Percentiles rank a stretch among this genome's conserved stretches.
Evolutionary conservation across 148 eudicot genomes (phyloP).

Genomic region (Fagopyrum homotropicum): DNA sequence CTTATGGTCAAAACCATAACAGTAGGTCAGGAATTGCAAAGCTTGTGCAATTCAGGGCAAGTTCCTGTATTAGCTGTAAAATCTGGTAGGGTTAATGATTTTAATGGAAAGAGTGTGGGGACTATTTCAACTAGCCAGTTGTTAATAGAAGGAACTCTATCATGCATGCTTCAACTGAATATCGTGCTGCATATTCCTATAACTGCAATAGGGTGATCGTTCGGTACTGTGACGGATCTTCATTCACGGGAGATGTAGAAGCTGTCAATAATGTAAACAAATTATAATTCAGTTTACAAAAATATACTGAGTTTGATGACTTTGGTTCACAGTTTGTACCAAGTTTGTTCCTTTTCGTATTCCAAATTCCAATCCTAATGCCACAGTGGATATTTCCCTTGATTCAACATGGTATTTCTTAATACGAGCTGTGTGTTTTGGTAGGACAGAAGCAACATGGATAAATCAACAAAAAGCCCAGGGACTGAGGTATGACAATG

Average conservation of each 20-base stretch:
- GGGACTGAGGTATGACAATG: too few relatives aligned
- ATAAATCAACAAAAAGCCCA: too few relatives aligned
- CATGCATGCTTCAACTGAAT: not conserved
- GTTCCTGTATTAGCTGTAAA: constrained; percentile 84
- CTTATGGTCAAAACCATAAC: constrained; percentile 81
- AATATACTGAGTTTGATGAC: not conserved
- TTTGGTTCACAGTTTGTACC: not conserved
- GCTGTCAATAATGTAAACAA: constrained; percentile 68
- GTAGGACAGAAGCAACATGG: too few relatives aligned
- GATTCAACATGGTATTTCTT: too few relatives aligned
- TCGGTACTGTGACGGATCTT: constrained; percentile 93
- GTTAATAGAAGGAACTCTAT: constrained; percentile 33
- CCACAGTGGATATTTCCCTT: too few relatives aligned
- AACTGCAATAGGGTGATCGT: constrained; percentile 89
- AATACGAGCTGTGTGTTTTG: too few relatives aligned
- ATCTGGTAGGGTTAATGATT: constrained; percentile 64
- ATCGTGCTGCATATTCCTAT: constrained; percentile 53
- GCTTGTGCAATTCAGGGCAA: constrained; percentile 62
- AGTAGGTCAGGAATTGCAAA: constrained; percentile 73
- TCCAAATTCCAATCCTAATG: not conserved
- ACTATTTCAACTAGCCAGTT: constrained; percentile 60
- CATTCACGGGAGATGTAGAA: constrained; percentile 88
- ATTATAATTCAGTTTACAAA: not conserved
- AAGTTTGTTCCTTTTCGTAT: not conserved
- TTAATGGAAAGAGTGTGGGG: constrained; percentile 78